phyloP scores from a whole-genome alignment of 208 protist genomes.

The Vickermania ingenoplastis region DNA sequence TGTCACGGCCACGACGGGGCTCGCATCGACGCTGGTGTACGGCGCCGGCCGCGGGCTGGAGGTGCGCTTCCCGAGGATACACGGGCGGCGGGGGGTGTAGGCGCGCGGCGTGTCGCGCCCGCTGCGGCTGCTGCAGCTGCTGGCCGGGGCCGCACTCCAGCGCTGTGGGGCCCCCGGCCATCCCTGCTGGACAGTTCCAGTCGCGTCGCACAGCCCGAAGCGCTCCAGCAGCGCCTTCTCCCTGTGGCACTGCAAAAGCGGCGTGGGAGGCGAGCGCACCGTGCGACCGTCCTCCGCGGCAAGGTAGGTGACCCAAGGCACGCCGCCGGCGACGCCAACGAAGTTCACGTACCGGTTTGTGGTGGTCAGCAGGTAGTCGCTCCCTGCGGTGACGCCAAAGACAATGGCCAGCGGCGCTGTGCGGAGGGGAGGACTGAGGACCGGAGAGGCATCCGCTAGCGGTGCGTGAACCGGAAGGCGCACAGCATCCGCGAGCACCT shows the following conservation, averaged over 20 bases:
- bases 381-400: slow-evolving; percentile 14
- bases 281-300: background rate
- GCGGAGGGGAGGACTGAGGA: slow-evolving; percentile 14
- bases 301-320: slow-evolving; percentile 27
- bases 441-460: background rate
- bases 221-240: slow-evolving; percentile 2
- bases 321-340: slow-evolving; percentile 34
- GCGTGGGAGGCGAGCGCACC: slow-evolving; percentile 1
- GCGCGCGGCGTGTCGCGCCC: background rate
- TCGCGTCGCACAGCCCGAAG: slow-evolving; percentile 4
- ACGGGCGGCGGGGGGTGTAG: background rate
- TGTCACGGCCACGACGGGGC: background rate
- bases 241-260: slow-evolving; percentile 16
- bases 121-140: background rate
- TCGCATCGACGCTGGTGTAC: background rate
- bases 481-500: background rate
- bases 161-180: background rate
- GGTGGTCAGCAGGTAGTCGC: slow-evolving; percentile 10
- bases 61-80: background rate
- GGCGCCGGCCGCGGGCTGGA: background rate
- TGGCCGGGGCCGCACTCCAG: background rate
- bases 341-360: slow-evolving; percentile 26
- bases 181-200: background rate
- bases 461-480: background rate
- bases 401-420: slow-evolving; percentile 6